These are phyloP conservation scores for Tripterygium wilfordii DNA, from an alignment of 177 flowering plant species.

Conservation along the genomic window DNA sequence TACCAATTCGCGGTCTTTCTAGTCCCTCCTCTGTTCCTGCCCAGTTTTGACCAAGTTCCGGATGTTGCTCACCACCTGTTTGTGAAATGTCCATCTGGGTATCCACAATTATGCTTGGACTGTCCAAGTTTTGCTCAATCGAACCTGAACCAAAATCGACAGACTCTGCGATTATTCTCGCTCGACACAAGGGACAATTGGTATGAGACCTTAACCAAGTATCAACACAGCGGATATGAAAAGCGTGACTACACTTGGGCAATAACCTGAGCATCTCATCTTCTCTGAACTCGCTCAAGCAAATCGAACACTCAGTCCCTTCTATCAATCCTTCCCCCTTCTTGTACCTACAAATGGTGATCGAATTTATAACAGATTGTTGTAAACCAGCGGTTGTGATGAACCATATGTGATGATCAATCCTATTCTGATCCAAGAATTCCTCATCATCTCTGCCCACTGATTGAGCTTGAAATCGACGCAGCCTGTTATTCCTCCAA, in stretches of 20 bases:
- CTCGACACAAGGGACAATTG: conserved; percentile 75
- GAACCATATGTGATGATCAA: conserved; percentile 56
- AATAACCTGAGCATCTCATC: conserved; percentile 56
- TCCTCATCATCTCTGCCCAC: conserved; percentile 19
- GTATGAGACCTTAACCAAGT: conserved; percentile 68
- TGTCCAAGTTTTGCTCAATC: conserved; percentile 5
- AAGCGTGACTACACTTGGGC: conserved; percentile 80
- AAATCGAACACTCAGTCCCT: conserved; percentile 68
- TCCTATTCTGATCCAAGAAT: conserved; percentile 22
- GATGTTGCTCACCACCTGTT: conserved; percentile 7
- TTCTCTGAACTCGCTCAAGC: conserved; percentile 59
- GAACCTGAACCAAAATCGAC: conserved; percentile 6
- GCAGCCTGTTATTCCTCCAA: conserved; percentile 12
- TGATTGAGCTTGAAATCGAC: conserved; percentile 1
- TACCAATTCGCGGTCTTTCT: conserved; percentile 1
- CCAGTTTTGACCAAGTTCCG: conserved; percentile 3
- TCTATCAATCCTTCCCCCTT: conserved; percentile 53
- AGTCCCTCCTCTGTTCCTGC: conserved; percentile 7
- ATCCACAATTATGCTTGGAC: conserved; percentile 5
- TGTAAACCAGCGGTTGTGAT: conserved; percentile 57
- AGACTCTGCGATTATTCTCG: conserved; percentile 26
- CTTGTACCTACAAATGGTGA: conserved; percentile 43
- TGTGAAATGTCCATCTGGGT: conserved; percentile 18
- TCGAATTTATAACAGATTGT: conserved; percentile 45
- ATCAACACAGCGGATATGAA: conserved; percentile 66